Base-by-base conservation (phyloP, 371 early-diverging fungal genomes). In the Syncephalastrum racemosum region DNA sequence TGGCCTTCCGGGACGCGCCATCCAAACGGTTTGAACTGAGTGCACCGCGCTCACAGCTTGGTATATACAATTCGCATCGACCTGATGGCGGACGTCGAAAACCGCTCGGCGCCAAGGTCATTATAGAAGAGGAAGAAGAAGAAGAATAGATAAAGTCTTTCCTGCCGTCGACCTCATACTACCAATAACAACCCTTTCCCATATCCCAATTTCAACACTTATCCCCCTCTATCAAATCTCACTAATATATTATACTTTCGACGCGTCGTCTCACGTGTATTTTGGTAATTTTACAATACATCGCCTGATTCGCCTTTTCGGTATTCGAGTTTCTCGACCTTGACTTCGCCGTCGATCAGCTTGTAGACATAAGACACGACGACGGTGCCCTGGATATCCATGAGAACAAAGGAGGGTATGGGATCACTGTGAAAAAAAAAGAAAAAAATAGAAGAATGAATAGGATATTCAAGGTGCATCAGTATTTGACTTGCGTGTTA, bases 301-400 rank as follows among this genome's bases (percentile, higher is more conserved):
- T 67, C 64, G 59, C 64, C 63, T 18, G 69, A 56, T 41, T 81
- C 82, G 25, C 70, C 63, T 53, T 90, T 90, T 56, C 81, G 83
- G 62, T 89, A 96, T 59, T 95, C 95, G 57, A 94, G 75, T 64
- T 92, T 90, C 59, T 95, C 96, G 13, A 96, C 95, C 64, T 92
- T 91, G 43, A 96, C 94, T 53, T 95, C 94, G 48, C 87, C 90
- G 50, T 92, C 86, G 18, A 93, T 83, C 55, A 95, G 74, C 77
- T 92, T 90, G 71, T 97, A 97, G 24, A 96, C 92, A 65, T 97
- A 97, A 6, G 90, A 83, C 4, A 90, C 85, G 10, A 95, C 86
- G 1, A 73, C 71, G 14, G 76, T 68, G 8, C 85, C 89, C 66
- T 93, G 92, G 54, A 97, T 70, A 75, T 97, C 97, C 93, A 97